A percentile compares a stretch with the other conserved stretches of the same genome.
These are phyloP conservation scores for Mesembryanthemum crystallinum DNA, from an alignment of 148 eudicot genomes.

Conservation along the genomic window DNA sequence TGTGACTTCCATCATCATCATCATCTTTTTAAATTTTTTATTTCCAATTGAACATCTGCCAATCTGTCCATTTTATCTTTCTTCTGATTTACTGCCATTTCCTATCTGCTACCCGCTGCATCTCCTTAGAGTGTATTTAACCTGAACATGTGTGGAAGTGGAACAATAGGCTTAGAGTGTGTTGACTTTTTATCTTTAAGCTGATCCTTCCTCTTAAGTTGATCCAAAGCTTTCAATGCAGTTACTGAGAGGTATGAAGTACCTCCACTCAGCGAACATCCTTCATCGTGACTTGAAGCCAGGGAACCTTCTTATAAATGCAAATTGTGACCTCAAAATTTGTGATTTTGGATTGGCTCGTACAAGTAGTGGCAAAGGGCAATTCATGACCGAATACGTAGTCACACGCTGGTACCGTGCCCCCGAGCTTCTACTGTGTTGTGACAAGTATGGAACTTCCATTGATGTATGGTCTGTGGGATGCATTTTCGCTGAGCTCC, in stretches of 20 bases:
- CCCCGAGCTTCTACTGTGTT: slow-evolving; percentile 74
- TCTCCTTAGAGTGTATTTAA: not conserved
- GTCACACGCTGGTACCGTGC: slow-evolving; percentile 88
- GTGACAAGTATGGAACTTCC: slow-evolving; percentile 77
- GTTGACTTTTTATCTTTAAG: not conserved
- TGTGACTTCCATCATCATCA: not conserved
- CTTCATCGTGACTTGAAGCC: slow-evolving; percentile 88
- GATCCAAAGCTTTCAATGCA: slow-evolving; percentile 24
- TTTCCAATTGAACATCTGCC: too few relatives aligned
- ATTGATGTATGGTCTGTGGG: slow-evolving; percentile 75
- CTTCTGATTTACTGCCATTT: not conserved
- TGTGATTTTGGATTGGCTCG: slow-evolving; percentile 88
- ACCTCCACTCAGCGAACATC: slow-evolving; percentile 80
- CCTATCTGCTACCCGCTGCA: not conserved
- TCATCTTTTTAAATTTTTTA: not conserved
- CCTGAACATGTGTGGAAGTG: not conserved
- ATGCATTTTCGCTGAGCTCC: slow-evolving; percentile 71
- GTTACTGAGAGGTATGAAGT: slow-evolving; percentile 79
- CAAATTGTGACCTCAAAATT: slow-evolving; percentile 79
- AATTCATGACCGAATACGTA: slow-evolving; percentile 82
- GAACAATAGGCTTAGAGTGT: not conserved
- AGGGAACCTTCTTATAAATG: slow-evolving; percentile 73
- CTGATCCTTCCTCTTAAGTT: not conserved
- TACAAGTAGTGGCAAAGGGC: slow-evolving; percentile 63
- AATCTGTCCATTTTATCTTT: not conserved